A percentile compares a stretch with the other conserved stretches of the same genome.
Evolutionary conservation across 106 monocot species (phyloP).

Genomic region (Dendrobium huoshanense): DNA sequence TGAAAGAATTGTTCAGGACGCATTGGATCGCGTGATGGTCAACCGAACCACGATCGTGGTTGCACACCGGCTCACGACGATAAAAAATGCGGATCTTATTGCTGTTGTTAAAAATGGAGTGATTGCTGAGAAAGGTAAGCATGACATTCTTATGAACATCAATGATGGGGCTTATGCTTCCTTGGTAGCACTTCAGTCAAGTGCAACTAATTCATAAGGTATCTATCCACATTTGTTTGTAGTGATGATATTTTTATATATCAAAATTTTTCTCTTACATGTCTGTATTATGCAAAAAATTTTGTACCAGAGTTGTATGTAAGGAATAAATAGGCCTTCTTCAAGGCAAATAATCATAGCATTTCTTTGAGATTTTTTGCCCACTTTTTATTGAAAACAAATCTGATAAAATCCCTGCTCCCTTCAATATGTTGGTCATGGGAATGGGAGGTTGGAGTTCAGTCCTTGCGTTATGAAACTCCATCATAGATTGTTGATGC

Average conservation of each 20-base stretch:
- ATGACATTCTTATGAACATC: not conserved
- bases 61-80: conserved; percentile 1
- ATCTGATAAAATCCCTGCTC: too few relatives aligned
- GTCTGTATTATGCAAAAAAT: too few relatives aligned
- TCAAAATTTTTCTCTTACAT: too few relatives aligned
- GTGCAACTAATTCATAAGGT: not conserved
- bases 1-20: conserved; percentile 7
- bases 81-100: conserved; percentile 1
- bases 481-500: too few relatives aligned
- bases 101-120: conserved; percentile 7
- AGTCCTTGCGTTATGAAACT: too few relatives aligned
- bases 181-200: conserved; percentile 12
- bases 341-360: not conserved
- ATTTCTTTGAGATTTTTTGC: not conserved
- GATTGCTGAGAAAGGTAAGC: conserved; percentile 1
- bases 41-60: conserved; percentile 1
- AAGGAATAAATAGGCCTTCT: not conserved
- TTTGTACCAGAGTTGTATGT: too few relatives aligned
- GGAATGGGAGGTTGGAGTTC: not conserved
- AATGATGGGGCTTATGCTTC: conserved; percentile 10
- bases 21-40: conserved; percentile 3
- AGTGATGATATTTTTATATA: not conserved
- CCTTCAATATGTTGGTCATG: not conserved
- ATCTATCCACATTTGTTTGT: not conserved
- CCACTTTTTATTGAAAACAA: not conserved